Evolutionary conservation across 495 filamentous ascomycete species (phyloP), one percentile per base, ranked within the genome.

Genomic region (Darksidea phi): DNA sequence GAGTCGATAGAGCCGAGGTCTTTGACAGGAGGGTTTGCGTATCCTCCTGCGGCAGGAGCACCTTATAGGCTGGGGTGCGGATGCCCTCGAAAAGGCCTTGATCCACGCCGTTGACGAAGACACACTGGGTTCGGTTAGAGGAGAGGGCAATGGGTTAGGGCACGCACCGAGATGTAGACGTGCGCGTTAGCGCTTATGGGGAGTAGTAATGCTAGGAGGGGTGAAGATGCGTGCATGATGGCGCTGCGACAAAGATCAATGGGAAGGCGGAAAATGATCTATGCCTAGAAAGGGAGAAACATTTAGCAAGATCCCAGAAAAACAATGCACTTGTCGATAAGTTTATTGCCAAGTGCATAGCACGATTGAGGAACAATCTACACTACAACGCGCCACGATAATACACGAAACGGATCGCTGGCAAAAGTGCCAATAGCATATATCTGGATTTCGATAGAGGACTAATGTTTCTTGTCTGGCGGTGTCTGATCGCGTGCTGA

Each of bases 51-150:
- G 13, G 28, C 34, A 8, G 74, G 73, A 8, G 70, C 67, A 13
- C 69, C 71, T 75, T 76, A 60, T 73, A 76, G 15, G 74, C 74
- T 1, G 76, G 76, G 1, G 69, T 71, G 7, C 76, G 72, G 26
- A 78, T 73, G 13, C 63, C 63, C 23, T 57, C 56, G 51, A 56
- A 56, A 13, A 42, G 24, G 10, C 63, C 63, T 51, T 66, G 63
- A 41, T 66, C 63, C 13, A 61, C 63, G 38, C 64, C 64, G 51
- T 67, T 67, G 12, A 63, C 58, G 25, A 58, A 63, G 6, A 67
- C 64, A 21, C 63, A 51, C 60, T 63, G 28, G 32, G 4, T 5
- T 36, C 10, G n/a, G 13, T 21, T 25, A 47, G n/a, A 55, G 42
- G 20, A 12, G 26, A 25, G 10, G 57, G 6, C 5, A 17, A 7